Percentiles rank a stretch among this genome's conserved stretches.
These are phyloP conservation scores for Lactarius tabidus DNA, from an alignment of 768 basidiomycete species.

Conservation along the genomic window DNA sequence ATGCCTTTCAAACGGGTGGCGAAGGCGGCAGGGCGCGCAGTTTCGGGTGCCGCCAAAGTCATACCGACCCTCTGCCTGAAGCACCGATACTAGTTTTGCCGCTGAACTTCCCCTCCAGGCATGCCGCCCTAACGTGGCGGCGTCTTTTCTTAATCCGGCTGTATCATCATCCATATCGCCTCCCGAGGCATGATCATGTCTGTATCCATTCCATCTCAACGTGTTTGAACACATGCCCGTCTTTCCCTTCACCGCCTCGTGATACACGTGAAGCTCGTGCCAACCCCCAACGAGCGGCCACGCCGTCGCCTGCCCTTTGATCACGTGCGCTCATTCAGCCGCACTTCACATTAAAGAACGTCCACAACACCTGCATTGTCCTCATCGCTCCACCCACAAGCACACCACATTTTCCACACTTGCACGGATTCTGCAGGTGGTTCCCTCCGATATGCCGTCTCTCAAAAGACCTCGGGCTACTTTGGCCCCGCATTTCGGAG, in stretches of 20 bases:
- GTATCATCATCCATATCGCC: constrained; percentile 16
- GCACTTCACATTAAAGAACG: constrained; percentile 25
- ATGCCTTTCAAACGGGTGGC: constrained; percentile 13
- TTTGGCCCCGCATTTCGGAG: constrained; percentile 6
- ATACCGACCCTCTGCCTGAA: constrained; percentile 18
- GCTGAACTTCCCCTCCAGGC: background rate
- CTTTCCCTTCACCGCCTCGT: constrained; percentile 17
- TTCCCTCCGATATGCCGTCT: constrained; percentile 14
- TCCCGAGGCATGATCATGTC: constrained; percentile 19
- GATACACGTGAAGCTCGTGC: constrained; percentile 21
- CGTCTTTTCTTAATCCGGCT: constrained; percentile 5
- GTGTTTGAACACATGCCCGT: constrained; percentile 15
- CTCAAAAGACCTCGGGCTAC: constrained; percentile 21
- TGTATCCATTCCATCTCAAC: constrained; percentile 22
- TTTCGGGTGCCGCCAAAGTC: constrained; percentile 12
- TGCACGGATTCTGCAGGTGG: constrained; percentile 10
- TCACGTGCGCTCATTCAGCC: constrained; percentile 18
- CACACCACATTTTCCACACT: constrained; percentile 22
- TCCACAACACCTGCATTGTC: constrained; percentile 18
- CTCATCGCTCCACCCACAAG: constrained; percentile 22
- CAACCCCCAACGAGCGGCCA: constrained; percentile 14
- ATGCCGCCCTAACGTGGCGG: background rate
- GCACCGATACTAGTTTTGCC: constrained; percentile 9
- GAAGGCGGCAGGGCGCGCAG: constrained; percentile 15
- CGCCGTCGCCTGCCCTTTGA: constrained; percentile 21